Base-by-base conservation (phyloP, 805 yeast species). In the Candida saitoana region DNA sequence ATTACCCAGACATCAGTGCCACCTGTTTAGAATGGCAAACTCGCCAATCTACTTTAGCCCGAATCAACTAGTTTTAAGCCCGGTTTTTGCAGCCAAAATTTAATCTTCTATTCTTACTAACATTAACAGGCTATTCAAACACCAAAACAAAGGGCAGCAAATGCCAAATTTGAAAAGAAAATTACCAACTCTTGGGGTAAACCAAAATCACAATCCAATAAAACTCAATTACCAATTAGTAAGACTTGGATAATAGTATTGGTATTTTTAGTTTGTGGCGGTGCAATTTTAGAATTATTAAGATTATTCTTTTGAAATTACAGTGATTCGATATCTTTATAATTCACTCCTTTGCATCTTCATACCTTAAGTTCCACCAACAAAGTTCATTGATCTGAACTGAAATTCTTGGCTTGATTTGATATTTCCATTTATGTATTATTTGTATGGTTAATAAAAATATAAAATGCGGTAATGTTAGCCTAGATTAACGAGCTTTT, bases 61-160 rank as follows among this genome's bases (percentile, higher is more conserved):
- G 27, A 22, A 7, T 22, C 11, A 22, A 22, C 27, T 6, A 22
- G 9, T 7, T 22, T 11, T 22, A 11, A 22, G 6, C 11, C 9
- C 27, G 9, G 6, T 22, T 22, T 22, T 22, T 22, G 27, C 27
- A 22, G 27, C 16, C 32, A 29, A 29, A 5, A 12, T 29, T 5
- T 29, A 5, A 5, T 14, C 7, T 33, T 33, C 14, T 33, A 33
- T 18, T 34, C 15, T 12, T 22, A 22, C 34, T 39, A 34, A 25
- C 29, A n/a, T 7, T 40, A 8, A 12, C 12, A 71, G 90, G 87
- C 86, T 48, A 56, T 72, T 24, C 96, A 89, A 73, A 84, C 96
- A 18, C 90, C 93, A 44, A 81, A 77, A 55, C 96, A 90, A 68
- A 83, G 90, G 66, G 71, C 77, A 41, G 96, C 96, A n/a, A 90